Base-by-base conservation (phyloP, 768 basidiomycete species). In the Leccinum boreale region DNA sequence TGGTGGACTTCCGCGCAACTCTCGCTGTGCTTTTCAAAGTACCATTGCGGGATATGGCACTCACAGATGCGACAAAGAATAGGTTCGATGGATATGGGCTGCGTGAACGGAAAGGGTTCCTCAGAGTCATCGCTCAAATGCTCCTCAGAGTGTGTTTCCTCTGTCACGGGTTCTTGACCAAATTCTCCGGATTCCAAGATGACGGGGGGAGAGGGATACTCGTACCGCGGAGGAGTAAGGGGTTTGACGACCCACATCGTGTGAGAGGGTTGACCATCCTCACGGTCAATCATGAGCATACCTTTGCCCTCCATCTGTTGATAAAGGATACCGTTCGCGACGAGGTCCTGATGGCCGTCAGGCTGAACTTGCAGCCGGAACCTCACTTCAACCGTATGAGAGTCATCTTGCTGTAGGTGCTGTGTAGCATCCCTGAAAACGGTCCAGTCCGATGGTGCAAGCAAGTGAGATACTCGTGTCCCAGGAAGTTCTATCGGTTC, bases 1-100 rank as follows among this genome's bases (percentile, higher is more conserved):
- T 92, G 87, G 74, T 99, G 97, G 3, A 91, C 88, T 75, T 98
- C 96, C 63, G 86, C 92, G 66, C 97, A 99, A 11, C 95, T 98
- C 75, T 99, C 97, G 81, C 94, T 98, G 78, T 99, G 97, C 77
- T 98, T 98, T 77, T 98, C 97, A 71, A 99, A 99, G 78, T 94
- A 99, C 97, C 97, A 99, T 60, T 96, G 91, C 3, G 96, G 95
- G 57, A 98, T 90, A 64, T 90, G 87, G 68, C 90, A 86, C 75
- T 99, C 97, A 78, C 97, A 99, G 61, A 99, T 99, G 29, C 97
- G 90, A 76, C 97, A 98, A 21, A 99, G 81, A 52, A 98, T 91
- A 28, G 83, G 86, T 58, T 91, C 85, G 24, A 83, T 85, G 67
- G 86, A 88, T 74, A 98, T 89, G 23, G 89, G 85, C 21, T 85